Evolutionary conservation across 1,284 basidiomycete species (phyloP), one percentile per base, ranked within the genome.

Genomic region (Mrakiaceae sp.): DNA sequence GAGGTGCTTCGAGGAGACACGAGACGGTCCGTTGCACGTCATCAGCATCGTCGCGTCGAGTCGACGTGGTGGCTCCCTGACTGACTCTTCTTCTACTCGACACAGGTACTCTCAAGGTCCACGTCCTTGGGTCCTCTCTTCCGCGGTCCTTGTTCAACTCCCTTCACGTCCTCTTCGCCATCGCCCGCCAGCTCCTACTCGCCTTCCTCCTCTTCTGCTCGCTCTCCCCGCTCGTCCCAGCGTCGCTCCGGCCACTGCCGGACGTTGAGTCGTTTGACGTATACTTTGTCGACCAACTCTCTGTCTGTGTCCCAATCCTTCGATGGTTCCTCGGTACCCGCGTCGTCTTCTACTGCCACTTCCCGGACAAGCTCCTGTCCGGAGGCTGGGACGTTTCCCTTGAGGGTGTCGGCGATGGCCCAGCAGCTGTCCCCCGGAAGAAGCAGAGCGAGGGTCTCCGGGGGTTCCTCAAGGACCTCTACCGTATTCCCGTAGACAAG

Each of bases 331-430:
- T 81, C 3, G 79, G 80, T 10, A 89, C 84, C 9, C 84, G 90
- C 1, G 87, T 96, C 40, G 84, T 98, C 14, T 98, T 97, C 77
- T 98, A 98, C 76, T 96, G 93, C 71, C 95, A 98, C 75, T 98
- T 98, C 72, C 95, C 96, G 0, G 93, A 97, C 77, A 92, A 94
- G 74, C 79, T 96, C 0, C 81, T 96, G n/a, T 74, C 73, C 16
- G 72, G 75, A n/a, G 72, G 74, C 52, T 73, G 72, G 78, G 70
- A 73, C 64, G 68, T 74, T 47, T 72, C 67, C 40, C 65, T 66
- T 54, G 68, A 68, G 58, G 62, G 78, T 71, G 71, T 80, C 72
- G 55, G 66, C 57, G 49, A 46, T 62, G 61, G 58, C 42, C 27
- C 27, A 27, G 27, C 27, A 27, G 27, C 27, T 27, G 27, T 27